Evolutionary conservation across 179 eudicot genomes (phyloP).

Genomic region (Kewa caespitosa): DNA sequence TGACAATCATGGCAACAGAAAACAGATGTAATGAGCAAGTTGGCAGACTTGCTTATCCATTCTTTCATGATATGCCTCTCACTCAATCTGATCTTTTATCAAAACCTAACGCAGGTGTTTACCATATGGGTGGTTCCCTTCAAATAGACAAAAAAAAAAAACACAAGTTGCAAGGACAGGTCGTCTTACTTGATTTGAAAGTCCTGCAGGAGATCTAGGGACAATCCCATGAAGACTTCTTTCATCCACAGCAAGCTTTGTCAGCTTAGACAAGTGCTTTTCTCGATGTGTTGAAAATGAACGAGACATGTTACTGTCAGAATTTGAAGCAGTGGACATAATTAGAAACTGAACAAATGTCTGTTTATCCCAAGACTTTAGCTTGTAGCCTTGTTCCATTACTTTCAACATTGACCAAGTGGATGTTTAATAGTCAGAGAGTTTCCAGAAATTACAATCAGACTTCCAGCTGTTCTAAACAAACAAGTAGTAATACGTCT

Average conservation of each 20-base stretch:
- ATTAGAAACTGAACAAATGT: background rate
- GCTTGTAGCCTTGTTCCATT: background rate
- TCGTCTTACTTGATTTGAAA: constrained; percentile 56
- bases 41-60: background rate
- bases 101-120: background rate
- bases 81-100: background rate
- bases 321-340: constrained; percentile 9
- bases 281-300: constrained; percentile 70
- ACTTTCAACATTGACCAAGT: constrained; percentile 9
- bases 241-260: constrained; percentile 66
- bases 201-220: constrained; percentile 74
- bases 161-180: background rate
- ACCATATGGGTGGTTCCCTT: background rate
- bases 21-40: background rate
- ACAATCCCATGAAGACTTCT: constrained; percentile 49
- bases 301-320: constrained; percentile 55
- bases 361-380: background rate
- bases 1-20: background rate
- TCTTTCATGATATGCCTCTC: background rate
- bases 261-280: constrained; percentile 56
- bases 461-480: background rate
- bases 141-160: background rate
- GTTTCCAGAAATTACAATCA: no score
- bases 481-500: no score
- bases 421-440: no score